Conservation (phyloP, 2,329 filamentous ascomycete species). For the Geosmithia flava region DNA sequence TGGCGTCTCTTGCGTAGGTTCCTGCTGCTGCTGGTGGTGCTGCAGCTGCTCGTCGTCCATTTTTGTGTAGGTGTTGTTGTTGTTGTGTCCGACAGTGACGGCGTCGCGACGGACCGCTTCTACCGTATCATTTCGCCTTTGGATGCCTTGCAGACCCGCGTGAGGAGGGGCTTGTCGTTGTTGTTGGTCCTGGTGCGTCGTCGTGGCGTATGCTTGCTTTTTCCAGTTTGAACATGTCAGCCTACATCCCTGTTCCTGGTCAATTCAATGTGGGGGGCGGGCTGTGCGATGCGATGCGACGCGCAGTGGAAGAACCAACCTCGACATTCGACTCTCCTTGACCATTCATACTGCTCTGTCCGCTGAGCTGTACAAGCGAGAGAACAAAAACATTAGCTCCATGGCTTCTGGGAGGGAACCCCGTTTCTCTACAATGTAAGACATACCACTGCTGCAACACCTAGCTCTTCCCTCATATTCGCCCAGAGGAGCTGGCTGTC, state of each 20-base stretch:
- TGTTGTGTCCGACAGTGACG: background rate
- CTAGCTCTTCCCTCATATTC: constrained; percentile 23
- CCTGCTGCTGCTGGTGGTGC: constrained; percentile 9
- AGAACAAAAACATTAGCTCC: background rate
- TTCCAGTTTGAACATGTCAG: background rate
- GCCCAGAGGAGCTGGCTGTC: constrained; percentile 30
- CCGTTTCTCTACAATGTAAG: background rate
- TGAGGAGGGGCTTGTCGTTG: background rate
- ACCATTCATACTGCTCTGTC: background rate
- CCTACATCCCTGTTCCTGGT: constrained; percentile 1
- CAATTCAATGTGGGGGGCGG: too few species aligned
- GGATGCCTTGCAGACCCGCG: background rate
- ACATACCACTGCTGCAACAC: constrained; percentile 1
- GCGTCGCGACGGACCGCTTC: background rate
- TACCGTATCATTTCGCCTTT: background rate
- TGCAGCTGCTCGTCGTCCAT: background rate
- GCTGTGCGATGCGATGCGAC: too few species aligned
- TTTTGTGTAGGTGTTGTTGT: too few species aligned
- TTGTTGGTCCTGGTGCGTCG: background rate
- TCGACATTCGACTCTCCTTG: background rate
- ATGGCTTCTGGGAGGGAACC: too few species aligned
- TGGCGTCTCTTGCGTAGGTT: constrained; percentile 37
- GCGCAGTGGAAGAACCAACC: background rate
- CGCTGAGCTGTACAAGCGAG: background rate
- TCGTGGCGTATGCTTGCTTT: constrained; percentile 3